These are phyloP conservation scores for Sporothrix luriei DNA, from an alignment of 2,329 filamentous ascomycete species.

Conservation along the genomic window DNA sequence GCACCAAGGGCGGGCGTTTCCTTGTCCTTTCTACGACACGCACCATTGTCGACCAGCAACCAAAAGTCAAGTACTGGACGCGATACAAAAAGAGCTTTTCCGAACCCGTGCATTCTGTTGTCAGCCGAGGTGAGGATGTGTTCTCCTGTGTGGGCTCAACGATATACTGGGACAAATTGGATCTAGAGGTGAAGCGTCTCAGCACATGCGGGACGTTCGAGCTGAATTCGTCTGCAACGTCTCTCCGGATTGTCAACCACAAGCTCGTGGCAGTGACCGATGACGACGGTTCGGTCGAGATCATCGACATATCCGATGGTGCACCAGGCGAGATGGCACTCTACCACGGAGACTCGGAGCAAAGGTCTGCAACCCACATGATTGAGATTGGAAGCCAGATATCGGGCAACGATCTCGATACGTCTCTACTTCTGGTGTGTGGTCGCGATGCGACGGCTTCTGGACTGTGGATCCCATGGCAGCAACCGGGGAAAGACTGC, in stretches of 20 bases:
- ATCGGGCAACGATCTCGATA: slow-evolving; percentile 35
- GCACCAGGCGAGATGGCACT: slow-evolving; percentile 45
- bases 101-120: slow-evolving; percentile 58
- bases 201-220: slow-evolving; percentile 50
- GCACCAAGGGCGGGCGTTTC: slow-evolving; percentile 57
- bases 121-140: slow-evolving; percentile 58
- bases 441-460: slow-evolving; percentile 52
- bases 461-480: slow-evolving; percentile 56
- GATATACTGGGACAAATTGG: slow-evolving; percentile 61
- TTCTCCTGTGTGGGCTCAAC: slow-evolving; percentile 58
- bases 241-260: slow-evolving; percentile 52
- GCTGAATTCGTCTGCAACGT: slow-evolving; percentile 57
- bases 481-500: slow-evolving; percentile 47
- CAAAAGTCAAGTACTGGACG: slow-evolving; percentile 57
- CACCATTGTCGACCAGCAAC: slow-evolving; percentile 33
- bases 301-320: slow-evolving; percentile 48
- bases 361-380: slow-evolving; percentile 51
- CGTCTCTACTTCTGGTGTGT: slow-evolving; percentile 53
- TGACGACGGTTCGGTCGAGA: slow-evolving; percentile 55
- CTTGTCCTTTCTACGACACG: slow-evolving; percentile 57
- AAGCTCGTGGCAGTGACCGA: slow-evolving; percentile 57
- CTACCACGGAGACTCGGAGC: slow-evolving; percentile 52
- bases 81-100: slow-evolving; percentile 51
- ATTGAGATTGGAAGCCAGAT: slow-evolving; percentile 47
- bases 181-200: slow-evolving; percentile 55